A percentile compares a stretch with the other conserved stretches of the same genome.
phyloP scores from a whole-genome alignment of 2,329 filamentous ascomycete genomes.

The Cladophialophora carrionii region DNA sequence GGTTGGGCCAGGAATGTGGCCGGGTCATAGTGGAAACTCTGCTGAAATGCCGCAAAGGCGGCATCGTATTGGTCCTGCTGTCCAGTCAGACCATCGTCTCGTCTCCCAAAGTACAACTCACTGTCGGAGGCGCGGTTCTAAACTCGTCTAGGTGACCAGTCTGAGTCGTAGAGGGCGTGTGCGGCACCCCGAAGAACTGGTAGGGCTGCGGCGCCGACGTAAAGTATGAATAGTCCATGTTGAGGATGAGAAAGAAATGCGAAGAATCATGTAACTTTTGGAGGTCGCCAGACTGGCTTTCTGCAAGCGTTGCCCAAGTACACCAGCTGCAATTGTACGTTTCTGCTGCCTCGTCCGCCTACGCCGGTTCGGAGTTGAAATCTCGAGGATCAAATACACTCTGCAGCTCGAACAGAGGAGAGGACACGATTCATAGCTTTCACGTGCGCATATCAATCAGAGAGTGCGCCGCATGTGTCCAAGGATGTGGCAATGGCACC shows the following conservation, averaged over 20 bases:
- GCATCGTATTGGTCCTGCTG: constrained; percentile 43
- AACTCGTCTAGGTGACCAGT: constrained; percentile 51
- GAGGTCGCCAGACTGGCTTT: neutral
- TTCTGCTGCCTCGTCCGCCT: neutral
- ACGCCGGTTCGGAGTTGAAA: neutral
- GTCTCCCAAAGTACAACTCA: constrained; percentile 41
- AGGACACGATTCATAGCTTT: neutral
- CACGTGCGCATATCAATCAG: neutral
- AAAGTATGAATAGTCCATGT: constrained; percentile 64
- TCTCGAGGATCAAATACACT: neutral
- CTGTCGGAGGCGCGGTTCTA: constrained; percentile 48
- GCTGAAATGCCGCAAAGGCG: constrained; percentile 46
- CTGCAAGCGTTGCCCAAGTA: neutral
- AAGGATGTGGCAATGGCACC: constrained; percentile 3
- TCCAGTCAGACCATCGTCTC: constrained; percentile 28
- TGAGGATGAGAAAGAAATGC: neutral
- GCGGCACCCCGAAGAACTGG: constrained; percentile 54
- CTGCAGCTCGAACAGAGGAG: neutral
- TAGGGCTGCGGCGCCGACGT: constrained; percentile 48
- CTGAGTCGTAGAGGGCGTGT: constrained; percentile 44
- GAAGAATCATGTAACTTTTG: neutral
- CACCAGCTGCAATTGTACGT: neutral
- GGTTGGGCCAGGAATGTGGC: constrained; percentile 41
- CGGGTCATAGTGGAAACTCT: constrained; percentile 45
- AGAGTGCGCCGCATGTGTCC: neutral